A percentile compares a stretch with the other conserved stretches of the same genome.
Conservation (phyloP, 148 eudicot genomes). For the Silene latifolia region DNA sequence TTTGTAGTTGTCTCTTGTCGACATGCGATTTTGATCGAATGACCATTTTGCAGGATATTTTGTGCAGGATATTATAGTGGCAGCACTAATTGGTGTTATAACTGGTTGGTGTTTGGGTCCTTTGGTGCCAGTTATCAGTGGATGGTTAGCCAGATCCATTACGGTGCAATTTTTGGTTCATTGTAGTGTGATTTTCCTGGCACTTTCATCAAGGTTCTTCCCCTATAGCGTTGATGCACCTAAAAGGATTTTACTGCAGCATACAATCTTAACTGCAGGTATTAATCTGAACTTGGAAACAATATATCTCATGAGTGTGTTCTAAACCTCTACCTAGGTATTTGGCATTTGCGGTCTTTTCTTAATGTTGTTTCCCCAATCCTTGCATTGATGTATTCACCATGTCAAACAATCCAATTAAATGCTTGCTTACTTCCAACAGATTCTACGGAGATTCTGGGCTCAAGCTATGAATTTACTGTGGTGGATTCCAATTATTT, state of each 20-base stretch:
- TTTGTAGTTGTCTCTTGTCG: not conserved
- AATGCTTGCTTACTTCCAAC: constrained; percentile 30
- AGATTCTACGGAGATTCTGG: constrained; percentile 56
- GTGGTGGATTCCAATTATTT: constrained; percentile 88
- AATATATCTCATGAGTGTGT: not conserved
- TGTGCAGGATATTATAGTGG: constrained; percentile 70
- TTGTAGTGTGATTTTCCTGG: constrained; percentile 65
- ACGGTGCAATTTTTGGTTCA: constrained; percentile 67
- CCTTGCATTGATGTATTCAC: constrained; percentile 1
- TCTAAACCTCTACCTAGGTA: not conserved
- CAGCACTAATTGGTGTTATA: constrained; percentile 65
- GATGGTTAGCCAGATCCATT: constrained; percentile 75
- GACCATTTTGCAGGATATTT: constrained; percentile 58
- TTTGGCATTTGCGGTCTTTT: not conserved
- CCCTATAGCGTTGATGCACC: constrained; percentile 92
- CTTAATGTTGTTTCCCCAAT: not conserved
- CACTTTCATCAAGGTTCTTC: constrained; percentile 77
- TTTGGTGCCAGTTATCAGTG: constrained; percentile 67
- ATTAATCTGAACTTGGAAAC: constrained; percentile 15
- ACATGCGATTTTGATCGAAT: not conserved
- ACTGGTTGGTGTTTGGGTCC: constrained; percentile 93
- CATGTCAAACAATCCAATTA: constrained; percentile 3
- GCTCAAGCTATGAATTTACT: constrained; percentile 64
- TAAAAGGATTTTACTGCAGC: constrained; percentile 83
- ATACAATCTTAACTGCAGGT: constrained; percentile 74